Evolutionary conservation across 192 early-diverging fungal genomes (phyloP), one percentile per base, ranked within the genome.

Genomic region (Spizellomyces punctatus): DNA sequence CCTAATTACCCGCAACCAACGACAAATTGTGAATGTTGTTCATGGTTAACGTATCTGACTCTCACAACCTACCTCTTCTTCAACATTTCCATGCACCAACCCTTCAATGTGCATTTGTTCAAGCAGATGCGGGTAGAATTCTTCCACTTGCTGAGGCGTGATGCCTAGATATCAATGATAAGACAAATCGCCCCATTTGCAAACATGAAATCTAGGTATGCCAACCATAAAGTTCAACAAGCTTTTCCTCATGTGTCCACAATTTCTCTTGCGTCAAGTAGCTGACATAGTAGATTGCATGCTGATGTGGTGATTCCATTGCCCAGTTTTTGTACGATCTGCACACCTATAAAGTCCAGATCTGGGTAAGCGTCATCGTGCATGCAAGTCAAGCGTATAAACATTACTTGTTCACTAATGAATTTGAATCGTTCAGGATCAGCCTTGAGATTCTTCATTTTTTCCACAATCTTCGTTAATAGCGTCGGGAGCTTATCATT

Each of bases 51-150:
- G 2, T 12, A 3, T 36, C 22, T 19, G 10, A 61, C 42, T 17
- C 59, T 19, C 56, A 43, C 63, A 36, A 36, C 27, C 27, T 36
- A 36, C 27, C 21, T 83, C 75, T n/a, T 81, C 83, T 27, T 81
- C 66, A 64, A 93, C 79, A 75, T 99, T 99, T 60, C 97, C 97
- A 72, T 92, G 90, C 6, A 93, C 89, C n/a, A 95, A 82, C 46
- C 89, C 91, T 78, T 94, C 93, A 7, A 95, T 72, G 70, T 87
- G 83, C 45, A 93, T 72, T 57, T 89, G 81, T 44, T 81, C 81
- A 59, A 96, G 79, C 58, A 98, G 76, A 52, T 84, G 78, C 46
- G 90, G 90, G 66, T 90, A 89, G 69, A 96, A 96, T 44, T 64
- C 72, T 77, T 89, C 83, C 43, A 99, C 83, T 67, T 92, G 90